These are phyloP conservation scores for Penicillium crustosum DNA, from an alignment of 2,329 filamentous ascomycete genomes.

Conservation along the genomic window DNA sequence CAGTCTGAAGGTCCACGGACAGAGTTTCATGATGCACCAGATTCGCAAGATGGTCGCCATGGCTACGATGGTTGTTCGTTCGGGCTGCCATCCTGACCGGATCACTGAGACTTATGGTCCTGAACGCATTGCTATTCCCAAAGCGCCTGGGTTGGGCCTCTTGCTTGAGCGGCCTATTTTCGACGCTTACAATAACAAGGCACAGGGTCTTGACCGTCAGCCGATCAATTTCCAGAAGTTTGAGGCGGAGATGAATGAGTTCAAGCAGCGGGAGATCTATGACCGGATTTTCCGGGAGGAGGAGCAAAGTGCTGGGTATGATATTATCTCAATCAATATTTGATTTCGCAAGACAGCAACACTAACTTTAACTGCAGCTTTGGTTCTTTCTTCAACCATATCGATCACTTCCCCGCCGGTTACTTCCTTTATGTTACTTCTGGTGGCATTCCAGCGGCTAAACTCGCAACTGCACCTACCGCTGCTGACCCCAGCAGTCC, in stretches of 20 bases:
- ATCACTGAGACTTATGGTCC: conserved; percentile 72
- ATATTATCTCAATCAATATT: conserved; percentile 26
- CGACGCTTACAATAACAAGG: conserved; percentile 78
- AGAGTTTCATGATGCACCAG: conserved; percentile 99
- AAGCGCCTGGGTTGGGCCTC: conserved; percentile 85
- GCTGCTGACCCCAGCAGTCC: conserved; percentile 6
- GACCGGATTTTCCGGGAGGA: conserved; percentile 87
- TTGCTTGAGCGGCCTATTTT: conserved; percentile 91
- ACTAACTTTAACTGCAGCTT: conserved; percentile 53
- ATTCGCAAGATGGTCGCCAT: conserved; percentile 99
- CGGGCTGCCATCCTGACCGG: conserved; percentile 69
- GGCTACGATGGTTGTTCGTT: conserved; percentile 79
- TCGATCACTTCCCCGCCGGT: conserved; percentile 70
- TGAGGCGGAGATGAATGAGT: conserved; percentile 75
- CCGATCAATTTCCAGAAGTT: conserved; percentile 77
- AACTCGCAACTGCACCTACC: conserved; percentile 31
- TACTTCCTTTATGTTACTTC: conserved; percentile 75
- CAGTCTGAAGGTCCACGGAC: conserved; percentile 91
- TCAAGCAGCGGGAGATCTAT: conserved; percentile 92
- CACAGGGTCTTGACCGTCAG: conserved; percentile 63
- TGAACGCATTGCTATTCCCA: conserved; percentile 81
- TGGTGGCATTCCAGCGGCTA: conserved; percentile 63
- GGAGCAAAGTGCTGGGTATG: conserved; percentile 81
- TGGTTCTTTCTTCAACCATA: conserved; percentile 74
- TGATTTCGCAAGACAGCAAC: neutral